Evolutionary conservation across 345 rosid genomes (phyloP), one percentile per base, ranked within the genome.

Genomic region (Brassica incana): DNA sequence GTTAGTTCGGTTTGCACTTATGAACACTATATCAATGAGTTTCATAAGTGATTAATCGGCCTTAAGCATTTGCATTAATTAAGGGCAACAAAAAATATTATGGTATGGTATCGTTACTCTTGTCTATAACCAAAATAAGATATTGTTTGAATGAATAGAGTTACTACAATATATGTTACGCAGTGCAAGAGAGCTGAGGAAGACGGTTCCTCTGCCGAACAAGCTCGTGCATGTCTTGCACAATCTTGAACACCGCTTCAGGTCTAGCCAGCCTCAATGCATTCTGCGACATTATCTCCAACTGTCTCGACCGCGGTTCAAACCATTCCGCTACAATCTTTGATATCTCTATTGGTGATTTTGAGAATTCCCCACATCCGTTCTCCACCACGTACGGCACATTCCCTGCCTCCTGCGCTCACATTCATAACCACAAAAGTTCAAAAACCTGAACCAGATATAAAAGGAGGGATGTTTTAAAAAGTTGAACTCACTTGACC

Each of bases 341-440:
- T 14, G 99, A 93, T 72, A 96, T 96, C 84, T 90, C 97, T 74
- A 88, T 86, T 0, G 97, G 98, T 0, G 95, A 90, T 85, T 90
- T 96, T 0, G 97, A 93, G 77, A 86, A 92, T 76, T 87, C 92
- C 76, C 98, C 98, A 9, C 90, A 96, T 81, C 98, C 98, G 32
- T 90, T 93, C 73, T 90, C 97, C 60, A 96, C 98, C 71, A 92
- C 97, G 5, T 87, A 92, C 0, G 99, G 99, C 30, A 96, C 99
- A 36, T 96, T 96, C 25, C 99, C 99, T 4, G 82, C 99, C 88
- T 96, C 99, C 60, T 54, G 60, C 60, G 2, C 60, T 54, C 60
- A 54, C 60, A 54, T 54, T 54, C 60, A 54, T 16, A 54, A 6
- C 60, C 60, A 54, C 60, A 54, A 15, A 54, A 54, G 23, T 54